Evolutionary conservation across 306 rosid genomes (phyloP).

Genomic region (Datisca glomerata): DNA sequence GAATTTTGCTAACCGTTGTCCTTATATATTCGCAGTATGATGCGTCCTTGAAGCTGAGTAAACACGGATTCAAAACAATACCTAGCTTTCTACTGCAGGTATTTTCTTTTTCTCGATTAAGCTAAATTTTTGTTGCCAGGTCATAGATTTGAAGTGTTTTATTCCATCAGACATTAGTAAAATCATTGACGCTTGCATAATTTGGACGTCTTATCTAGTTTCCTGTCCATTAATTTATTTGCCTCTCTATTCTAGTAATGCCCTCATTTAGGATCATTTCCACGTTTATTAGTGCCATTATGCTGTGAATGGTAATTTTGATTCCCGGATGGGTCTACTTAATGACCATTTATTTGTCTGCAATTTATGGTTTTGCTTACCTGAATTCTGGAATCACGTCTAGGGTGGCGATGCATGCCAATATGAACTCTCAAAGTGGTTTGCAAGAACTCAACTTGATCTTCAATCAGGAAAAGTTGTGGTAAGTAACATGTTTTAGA

Average conservation of each 20-base stretch:
- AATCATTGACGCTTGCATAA: no score
- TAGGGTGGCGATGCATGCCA: constrained; percentile 47
- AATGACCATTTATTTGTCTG: no score
- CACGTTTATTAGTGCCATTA: no score
- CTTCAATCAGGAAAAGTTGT: constrained; percentile 72
- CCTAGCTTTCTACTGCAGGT: constrained; percentile 81
- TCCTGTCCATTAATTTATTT: no score
- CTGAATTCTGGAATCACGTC: constrained; percentile 17
- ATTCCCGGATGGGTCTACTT: no score
- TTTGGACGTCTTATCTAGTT: no score
- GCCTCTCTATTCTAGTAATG: no score
- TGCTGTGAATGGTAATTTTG: no score
- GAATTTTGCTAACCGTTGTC: no score
- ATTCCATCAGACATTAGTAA: no score
- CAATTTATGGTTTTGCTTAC: constrained; percentile 6
- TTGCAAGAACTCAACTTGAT: constrained; percentile 49
- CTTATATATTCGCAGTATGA: constrained; percentile 68
- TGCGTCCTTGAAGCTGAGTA: constrained; percentile 71
- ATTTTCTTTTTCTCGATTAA: neutral
- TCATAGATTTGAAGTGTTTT: no score
- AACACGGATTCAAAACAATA: constrained; percentile 56
- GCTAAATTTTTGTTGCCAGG: neutral
- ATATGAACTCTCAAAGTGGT: constrained; percentile 69
- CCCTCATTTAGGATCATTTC: no score
- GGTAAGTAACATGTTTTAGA: constrained; percentile 41